Percentiles rank a stretch among this genome's conserved stretches.
phyloP scores from a whole-genome alignment of 1,284 basidiomycete species.

The Tylopilus microsporus region DNA sequence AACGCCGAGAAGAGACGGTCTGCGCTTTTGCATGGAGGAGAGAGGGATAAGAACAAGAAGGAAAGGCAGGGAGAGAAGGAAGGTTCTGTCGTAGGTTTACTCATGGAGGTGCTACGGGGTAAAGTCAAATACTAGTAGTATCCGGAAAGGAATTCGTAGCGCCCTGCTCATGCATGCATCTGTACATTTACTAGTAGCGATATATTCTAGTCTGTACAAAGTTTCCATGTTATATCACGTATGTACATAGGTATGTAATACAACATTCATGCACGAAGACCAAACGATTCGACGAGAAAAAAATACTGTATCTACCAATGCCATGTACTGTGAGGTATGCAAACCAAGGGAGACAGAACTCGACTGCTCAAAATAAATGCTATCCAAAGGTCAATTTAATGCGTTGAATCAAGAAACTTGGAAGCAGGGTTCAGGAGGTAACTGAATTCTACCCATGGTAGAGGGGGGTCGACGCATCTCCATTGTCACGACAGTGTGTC shows the following conservation, averaged over 20 bases:
- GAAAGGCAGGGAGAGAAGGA: conserved; percentile 28
- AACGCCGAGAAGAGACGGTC: conserved; percentile 20
- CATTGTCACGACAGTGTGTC: conserved; percentile 8
- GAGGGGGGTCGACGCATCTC: background rate
- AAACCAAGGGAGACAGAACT: background rate
- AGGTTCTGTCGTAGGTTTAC: conserved; percentile 29
- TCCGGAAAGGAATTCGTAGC: conserved; percentile 18
- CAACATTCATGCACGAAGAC: background rate
- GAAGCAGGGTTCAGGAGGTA: background rate
- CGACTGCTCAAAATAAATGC: conserved; percentile 1
- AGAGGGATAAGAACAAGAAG: conserved; percentile 24
- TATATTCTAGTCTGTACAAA: background rate
- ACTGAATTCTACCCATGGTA: background rate
- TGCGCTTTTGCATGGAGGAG: conserved; percentile 15
- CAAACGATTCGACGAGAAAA: background rate
- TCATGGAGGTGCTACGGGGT: conserved; percentile 27
- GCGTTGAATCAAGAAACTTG: background rate
- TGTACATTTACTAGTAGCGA: background rate
- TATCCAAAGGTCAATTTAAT: background rate
- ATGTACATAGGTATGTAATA: conserved; percentile 1
- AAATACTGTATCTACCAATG: background rate
- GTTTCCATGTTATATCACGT: background rate
- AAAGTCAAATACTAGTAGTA: conserved; percentile 28
- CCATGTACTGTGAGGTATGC: background rate
- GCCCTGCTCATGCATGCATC: background rate